Percentiles rank a stretch among this genome's conserved stretches.
Conservation (phyloP, 1,139 yeast species). For the Pichia sp. region DNA sequence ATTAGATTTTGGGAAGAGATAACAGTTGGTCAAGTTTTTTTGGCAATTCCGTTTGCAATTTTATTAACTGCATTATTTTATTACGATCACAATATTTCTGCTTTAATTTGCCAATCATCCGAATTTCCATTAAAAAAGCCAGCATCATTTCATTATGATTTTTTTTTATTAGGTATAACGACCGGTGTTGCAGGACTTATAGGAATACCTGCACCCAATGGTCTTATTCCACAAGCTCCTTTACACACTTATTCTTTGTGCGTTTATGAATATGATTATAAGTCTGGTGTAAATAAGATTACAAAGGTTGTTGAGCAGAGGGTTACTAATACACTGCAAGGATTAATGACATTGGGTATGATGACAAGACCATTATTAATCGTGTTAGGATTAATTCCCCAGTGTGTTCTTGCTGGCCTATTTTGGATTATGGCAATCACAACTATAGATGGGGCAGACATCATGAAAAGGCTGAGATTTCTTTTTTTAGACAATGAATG, state of each 20-base stretch:
- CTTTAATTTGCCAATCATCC: slow-evolving; percentile 82
- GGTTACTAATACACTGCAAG: slow-evolving; percentile 77
- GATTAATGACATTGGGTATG: slow-evolving; percentile 73
- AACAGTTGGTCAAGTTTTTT: slow-evolving; percentile 65
- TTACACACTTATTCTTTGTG: slow-evolving; percentile 77
- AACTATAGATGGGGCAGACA: slow-evolving; percentile 64
- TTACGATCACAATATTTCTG: slow-evolving; percentile 92
- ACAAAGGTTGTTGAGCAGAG: slow-evolving; percentile 81
- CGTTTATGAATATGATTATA: slow-evolving; percentile 42
- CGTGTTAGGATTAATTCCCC: slow-evolving; percentile 84
- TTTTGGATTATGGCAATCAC: slow-evolving; percentile 90
- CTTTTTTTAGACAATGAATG: slow-evolving; percentile 53
- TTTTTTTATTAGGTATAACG: slow-evolving; percentile 72
- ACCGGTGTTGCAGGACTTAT: slow-evolving; percentile 82
- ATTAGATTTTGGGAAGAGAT: slow-evolving; percentile 72
- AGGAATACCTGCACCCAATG: slow-evolving; percentile 95
- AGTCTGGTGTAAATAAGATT: slow-evolving; percentile 36
- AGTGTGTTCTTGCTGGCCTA: slow-evolving; percentile 85
- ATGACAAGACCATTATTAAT: slow-evolving; percentile 84
- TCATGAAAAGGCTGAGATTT: slow-evolving; percentile 58
- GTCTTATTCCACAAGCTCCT: slow-evolving; percentile 95
- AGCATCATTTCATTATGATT: slow-evolving; percentile 89
- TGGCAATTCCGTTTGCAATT: slow-evolving; percentile 90
- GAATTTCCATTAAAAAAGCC: slow-evolving; percentile 81
- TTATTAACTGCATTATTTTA: slow-evolving; percentile 77